Percentiles rank a stretch among this genome's conserved stretches.
phyloP scores from a whole-genome alignment of 768 basidiomycete genomes.

The Naganishia vishniacii region DNA sequence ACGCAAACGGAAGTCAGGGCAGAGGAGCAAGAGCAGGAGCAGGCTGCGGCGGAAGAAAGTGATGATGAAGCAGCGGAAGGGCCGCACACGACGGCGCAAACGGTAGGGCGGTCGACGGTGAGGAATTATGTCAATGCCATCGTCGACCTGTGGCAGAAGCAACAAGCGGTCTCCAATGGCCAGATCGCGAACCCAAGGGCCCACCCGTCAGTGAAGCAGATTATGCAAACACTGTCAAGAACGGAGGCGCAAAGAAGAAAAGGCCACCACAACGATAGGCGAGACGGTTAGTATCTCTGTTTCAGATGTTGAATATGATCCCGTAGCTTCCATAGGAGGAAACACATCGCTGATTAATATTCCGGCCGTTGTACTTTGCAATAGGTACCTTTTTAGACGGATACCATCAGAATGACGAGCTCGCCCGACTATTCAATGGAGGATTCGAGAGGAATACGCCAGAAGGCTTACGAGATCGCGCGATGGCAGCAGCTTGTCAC shows the following conservation, averaged over 20 bases:
- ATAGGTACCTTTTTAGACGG: conserved; percentile 7
- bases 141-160: not conserved
- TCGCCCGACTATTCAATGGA: not conserved
- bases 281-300: not conserved
- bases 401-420: not conserved
- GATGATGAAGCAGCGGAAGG: too few relatives aligned
- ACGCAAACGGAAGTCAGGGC: too few relatives aligned
- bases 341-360: not conserved
- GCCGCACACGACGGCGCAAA: too few relatives aligned
- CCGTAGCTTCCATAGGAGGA: not conserved
- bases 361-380: not conserved
- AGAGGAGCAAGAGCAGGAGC: too few relatives aligned
- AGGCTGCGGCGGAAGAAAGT: too few relatives aligned
- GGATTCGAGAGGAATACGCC: not conserved
- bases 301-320: not conserved
- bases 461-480: conserved; percentile 6
- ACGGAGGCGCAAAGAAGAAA: too few relatives aligned
- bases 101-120: too few relatives aligned
- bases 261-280: not conserved
- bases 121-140: too few relatives aligned
- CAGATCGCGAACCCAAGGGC: not conserved
- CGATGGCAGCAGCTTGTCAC: conserved; percentile 7
- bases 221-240: not conserved
- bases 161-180: not conserved
- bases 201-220: not conserved